phyloP scores from a whole-genome alignment of 2,329 filamentous ascomycete species.

The Microcyclospora tardicrescens region DNA sequence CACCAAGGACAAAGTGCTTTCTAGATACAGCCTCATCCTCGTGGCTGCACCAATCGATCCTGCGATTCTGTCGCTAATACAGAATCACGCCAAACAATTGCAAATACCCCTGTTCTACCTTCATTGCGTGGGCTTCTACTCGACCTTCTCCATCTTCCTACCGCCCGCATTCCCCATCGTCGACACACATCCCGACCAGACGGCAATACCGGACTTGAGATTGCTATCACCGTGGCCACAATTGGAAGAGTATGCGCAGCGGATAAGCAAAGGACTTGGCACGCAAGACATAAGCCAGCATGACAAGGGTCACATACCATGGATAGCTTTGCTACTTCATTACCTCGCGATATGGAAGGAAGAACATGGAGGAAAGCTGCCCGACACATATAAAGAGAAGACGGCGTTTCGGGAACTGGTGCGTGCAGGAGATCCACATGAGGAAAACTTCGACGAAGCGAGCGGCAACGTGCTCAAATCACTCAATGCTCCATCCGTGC shows the following conservation, averaged over 20 bases:
- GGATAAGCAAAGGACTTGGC: constrained; percentile 47
- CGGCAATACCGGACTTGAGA: constrained; percentile 71
- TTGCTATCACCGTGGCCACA: constrained; percentile 79
- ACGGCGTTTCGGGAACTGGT: constrained; percentile 64
- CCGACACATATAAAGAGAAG: constrained; percentile 73
- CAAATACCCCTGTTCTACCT: constrained; percentile 66
- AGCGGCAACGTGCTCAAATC: constrained; percentile 76
- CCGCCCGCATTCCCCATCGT: constrained; percentile 79
- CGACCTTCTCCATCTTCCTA: constrained; percentile 68
- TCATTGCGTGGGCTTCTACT: constrained; percentile 86
- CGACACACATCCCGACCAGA: constrained; percentile 86
- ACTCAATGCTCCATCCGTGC: constrained; percentile 55
- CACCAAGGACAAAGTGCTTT: constrained; percentile 26
- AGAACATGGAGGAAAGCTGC: constrained; percentile 52
- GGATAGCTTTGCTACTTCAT: constrained; percentile 68
- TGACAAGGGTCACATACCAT: constrained; percentile 84
- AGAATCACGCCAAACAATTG: constrained; percentile 38
- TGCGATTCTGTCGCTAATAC: constrained; percentile 38
- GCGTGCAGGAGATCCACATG: constrained; percentile 56
- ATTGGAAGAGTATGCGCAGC: constrained; percentile 51
- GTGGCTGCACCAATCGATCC: constrained; percentile 46
- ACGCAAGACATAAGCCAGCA: constrained; percentile 61
- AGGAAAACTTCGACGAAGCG: constrained; percentile 96
- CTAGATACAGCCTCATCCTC: constrained; percentile 47
- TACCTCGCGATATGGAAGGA: constrained; percentile 72